These are phyloP conservation scores for Agastache rugosa DNA, from an alignment of 257 asterid genomes.

Conservation along the genomic window DNA sequence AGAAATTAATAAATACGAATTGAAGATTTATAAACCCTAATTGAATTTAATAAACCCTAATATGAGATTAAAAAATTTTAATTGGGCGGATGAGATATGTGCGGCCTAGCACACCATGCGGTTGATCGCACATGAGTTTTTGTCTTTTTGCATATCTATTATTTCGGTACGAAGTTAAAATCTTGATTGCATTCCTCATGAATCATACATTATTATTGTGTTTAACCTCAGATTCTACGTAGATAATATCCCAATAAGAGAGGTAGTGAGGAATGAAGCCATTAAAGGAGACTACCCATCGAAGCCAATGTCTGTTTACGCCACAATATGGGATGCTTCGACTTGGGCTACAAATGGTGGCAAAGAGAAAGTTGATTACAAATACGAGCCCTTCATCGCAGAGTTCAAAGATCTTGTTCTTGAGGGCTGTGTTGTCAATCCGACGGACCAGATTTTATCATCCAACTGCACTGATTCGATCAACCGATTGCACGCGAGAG, in stretches of 20 bases:
- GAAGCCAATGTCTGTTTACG: constrained; percentile 91
- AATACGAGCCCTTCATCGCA: constrained; percentile 70
- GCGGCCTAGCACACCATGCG: too few species aligned
- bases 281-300: constrained; percentile 88
- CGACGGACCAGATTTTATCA: constrained; percentile 70
- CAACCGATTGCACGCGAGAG: constrained; percentile 38
- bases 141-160: too few species aligned
- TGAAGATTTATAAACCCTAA: too few species aligned
- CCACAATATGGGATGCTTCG: constrained; percentile 97
- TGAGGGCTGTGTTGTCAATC: constrained; percentile 81
- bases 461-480: constrained; percentile 66
- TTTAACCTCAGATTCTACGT: constrained; percentile 64
- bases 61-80: too few species aligned
- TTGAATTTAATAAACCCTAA: too few species aligned
- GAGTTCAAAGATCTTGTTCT: constrained; percentile 72
- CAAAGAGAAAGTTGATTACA: constrained; percentile 72
- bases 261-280: constrained; percentile 48
- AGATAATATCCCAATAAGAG: constrained; percentile 80
- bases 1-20: too few species aligned
- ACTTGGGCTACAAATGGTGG: constrained; percentile 97
- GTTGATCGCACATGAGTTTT: too few species aligned
- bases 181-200: too few species aligned
- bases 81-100: too few species aligned
- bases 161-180: too few species aligned
- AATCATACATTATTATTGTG: not conserved